Evolutionary conservation across 1,284 basidiomycete genomes (phyloP), one percentile per base, ranked within the genome.

Genomic region (Ustilago tritici): DNA sequence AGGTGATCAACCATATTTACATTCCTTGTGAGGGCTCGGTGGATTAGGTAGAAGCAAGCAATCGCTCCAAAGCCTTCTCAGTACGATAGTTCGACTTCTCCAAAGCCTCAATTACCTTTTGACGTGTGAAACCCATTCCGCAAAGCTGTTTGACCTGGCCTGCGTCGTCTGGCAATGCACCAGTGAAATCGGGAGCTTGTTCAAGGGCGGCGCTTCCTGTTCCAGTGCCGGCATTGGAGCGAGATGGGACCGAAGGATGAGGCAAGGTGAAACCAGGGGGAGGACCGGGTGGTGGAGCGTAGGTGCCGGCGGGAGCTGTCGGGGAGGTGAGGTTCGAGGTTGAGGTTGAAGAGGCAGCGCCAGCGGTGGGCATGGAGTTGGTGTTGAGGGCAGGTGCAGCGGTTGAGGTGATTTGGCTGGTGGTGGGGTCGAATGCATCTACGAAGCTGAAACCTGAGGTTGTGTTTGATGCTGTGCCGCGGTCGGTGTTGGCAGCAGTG

Each of bases 11-110:
- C 6, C 28, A 35, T 52, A 56, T 64, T 35, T 46, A 60, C 50
- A 59, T 56, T 59, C 41, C 38, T 17, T 1, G n/a, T 46, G 19
- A n/a, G 41, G 12, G n/a, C 4, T 17, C 9, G 15, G 14, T 4
- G 36, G 28, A 40, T 47, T 52, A 71, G 9, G 65, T 47, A 4
- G 72, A 62, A 46, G 76, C 76, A n/a, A 85, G 67, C 19, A 85
- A 63, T 4, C 75, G 65, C 57, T 85, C 82, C 12, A 85, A 56
- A n/a, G 84, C 84, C 66, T 82, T 83, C 57, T 85, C 82, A 3
- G 82, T 84, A 17, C 81, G 72, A 41, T 86, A 85, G 63, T 84
- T 81, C 34, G 70, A 76, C 65, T 80, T 81, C 65, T 86, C 84
- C 36, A 86, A 70, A 47, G 83, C 82, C n/a, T 65, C 54, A 36